Conservation (phyloP, 2,329 filamentous ascomycete genomes). For the Microsporum canis region DNA sequence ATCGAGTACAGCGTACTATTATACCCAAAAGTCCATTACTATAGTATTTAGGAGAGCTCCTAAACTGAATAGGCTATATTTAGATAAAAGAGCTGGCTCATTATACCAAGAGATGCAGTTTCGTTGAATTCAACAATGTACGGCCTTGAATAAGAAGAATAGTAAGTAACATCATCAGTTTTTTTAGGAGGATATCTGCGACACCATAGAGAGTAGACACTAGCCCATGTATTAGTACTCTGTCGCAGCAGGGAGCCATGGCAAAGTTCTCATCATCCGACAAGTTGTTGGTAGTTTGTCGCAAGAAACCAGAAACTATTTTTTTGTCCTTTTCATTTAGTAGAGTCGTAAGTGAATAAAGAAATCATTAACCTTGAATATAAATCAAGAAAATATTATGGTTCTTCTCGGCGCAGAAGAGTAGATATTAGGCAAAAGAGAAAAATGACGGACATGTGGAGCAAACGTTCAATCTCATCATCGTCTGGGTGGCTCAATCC, state of each 20-base stretch:
- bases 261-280: background rate
- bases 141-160: background rate
- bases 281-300: background rate
- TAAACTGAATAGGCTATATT: too few species aligned
- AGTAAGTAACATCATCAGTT: background rate
- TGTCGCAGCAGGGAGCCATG: background rate
- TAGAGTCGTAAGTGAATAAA: background rate
- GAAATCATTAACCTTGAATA: background rate
- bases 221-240: background rate
- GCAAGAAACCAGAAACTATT: background rate
- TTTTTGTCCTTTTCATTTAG: background rate
- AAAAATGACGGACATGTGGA: background rate
- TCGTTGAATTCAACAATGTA: too few species aligned
- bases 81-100: too few species aligned
- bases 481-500: background rate
- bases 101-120: too few species aligned
- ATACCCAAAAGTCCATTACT: too few species aligned
- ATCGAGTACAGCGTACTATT: too few species aligned
- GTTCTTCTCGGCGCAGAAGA: background rate
- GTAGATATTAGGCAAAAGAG: background rate
- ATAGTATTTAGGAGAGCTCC: too few species aligned
- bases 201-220: background rate
- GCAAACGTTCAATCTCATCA: background rate
- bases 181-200: background rate
- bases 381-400: background rate